Evolutionary conservation across 2,329 filamentous ascomycete genomes (phyloP).

Genomic region (Tolypocladium album): DNA sequence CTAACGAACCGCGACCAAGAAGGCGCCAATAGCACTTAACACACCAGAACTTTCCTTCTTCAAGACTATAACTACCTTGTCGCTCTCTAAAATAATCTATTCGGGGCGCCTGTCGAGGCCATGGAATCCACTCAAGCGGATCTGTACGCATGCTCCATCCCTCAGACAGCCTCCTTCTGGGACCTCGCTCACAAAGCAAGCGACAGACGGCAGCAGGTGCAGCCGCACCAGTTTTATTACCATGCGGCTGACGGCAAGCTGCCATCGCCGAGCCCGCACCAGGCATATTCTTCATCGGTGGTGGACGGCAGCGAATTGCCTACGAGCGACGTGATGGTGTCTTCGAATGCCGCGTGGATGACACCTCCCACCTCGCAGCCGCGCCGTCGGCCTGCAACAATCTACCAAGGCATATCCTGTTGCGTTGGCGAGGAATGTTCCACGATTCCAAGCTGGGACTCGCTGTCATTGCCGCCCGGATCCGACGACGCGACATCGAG

Average conservation of each 20-base stretch:
- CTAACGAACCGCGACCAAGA: not conserved
- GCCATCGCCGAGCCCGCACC: conserved; percentile 8
- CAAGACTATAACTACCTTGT: not conserved
- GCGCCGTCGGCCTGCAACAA: conserved; percentile 45
- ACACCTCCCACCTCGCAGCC: conserved; percentile 38
- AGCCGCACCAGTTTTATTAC: not conserved
- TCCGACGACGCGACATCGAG: conserved; percentile 41
- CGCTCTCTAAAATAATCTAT: not conserved
- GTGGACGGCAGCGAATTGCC: conserved; percentile 43
- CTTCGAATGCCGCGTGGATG: conserved; percentile 40
- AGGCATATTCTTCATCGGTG: conserved; percentile 8
- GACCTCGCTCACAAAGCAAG: not conserved
- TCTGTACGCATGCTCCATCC: not conserved
- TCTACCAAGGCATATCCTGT: conserved; percentile 52
- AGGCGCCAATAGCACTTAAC: not conserved
- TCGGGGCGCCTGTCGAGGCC: not conserved
- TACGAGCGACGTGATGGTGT: conserved; percentile 35
- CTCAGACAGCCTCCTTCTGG: not conserved
- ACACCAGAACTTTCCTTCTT: not conserved
- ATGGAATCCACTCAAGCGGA: not conserved
- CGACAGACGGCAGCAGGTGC: not conserved
- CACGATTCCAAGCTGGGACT: conserved; percentile 45
- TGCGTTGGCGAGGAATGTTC: conserved; percentile 43
- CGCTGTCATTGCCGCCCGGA: conserved; percentile 39
- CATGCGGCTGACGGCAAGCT: not conserved